A percentile compares a stretch with the other conserved stretches of the same genome.
These are phyloP conservation scores for Heliocybe sulcata DNA, from an alignment of 1,284 basidiomycete species.

Conservation along the genomic window DNA sequence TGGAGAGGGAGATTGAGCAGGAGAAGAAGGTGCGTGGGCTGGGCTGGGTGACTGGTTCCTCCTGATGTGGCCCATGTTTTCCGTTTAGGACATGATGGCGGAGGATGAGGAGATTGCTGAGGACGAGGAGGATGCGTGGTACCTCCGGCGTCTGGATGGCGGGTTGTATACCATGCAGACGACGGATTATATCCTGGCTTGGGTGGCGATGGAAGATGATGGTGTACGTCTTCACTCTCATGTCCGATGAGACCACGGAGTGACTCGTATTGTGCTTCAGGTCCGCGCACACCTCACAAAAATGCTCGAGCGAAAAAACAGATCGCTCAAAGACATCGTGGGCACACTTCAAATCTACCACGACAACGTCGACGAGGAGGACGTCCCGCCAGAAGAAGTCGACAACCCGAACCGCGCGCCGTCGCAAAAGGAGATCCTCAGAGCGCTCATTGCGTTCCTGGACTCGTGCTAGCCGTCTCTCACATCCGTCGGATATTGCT, in stretches of 20 bases:
- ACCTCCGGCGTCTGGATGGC: constrained; percentile 77
- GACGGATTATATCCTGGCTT: constrained; percentile 89
- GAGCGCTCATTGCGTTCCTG: constrained; percentile 61
- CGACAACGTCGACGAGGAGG: constrained; percentile 64
- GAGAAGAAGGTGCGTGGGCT: constrained; percentile 53
- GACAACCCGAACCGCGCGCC: constrained; percentile 24
- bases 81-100: constrained; percentile 41
- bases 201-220: constrained; percentile 98
- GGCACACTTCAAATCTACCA: constrained; percentile 59
- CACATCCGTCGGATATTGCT: too few species aligned
- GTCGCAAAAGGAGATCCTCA: constrained; percentile 66
- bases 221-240: constrained; percentile 52
- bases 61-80: not conserved
- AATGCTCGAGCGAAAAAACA: constrained; percentile 69
- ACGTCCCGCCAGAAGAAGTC: constrained; percentile 14
- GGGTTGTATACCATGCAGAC: constrained; percentile 89
- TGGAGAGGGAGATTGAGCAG: constrained; percentile 55
- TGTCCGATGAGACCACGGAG: not conserved
- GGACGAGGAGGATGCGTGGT: constrained; percentile 73
- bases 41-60: not conserved
- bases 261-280: constrained; percentile 30
- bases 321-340: constrained; percentile 59
- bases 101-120: constrained; percentile 52
- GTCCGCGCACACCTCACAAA: constrained; percentile 65
- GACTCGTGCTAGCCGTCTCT: constrained; percentile 20